Conservation (phyloP, 805 yeast genomes). For the Teunomyces kruisii region DNA sequence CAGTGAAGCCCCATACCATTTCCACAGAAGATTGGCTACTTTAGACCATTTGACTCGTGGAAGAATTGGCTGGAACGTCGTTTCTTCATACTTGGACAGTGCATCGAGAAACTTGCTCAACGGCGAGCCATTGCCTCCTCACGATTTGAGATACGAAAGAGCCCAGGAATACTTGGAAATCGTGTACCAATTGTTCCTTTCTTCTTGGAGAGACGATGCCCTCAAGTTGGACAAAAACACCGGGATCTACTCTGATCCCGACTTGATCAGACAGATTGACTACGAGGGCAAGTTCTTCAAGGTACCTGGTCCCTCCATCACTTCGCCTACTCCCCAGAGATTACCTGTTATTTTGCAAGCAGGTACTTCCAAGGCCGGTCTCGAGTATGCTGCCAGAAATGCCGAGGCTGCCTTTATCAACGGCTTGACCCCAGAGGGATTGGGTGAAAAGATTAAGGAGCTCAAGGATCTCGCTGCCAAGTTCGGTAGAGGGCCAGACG, state of each 20-base stretch:
- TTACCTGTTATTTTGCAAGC: conserved; percentile 47
- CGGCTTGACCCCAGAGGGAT: conserved; percentile 29
- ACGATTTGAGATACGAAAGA: conserved; percentile 39
- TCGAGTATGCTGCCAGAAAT: conserved; percentile 41
- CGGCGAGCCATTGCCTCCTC: conserved; percentile 35
- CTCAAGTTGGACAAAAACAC: conserved; percentile 23
- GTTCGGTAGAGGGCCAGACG: conserved; percentile 34
- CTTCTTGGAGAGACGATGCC: conserved; percentile 48
- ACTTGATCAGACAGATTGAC: conserved; percentile 39
- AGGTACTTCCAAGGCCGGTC: conserved; percentile 42
- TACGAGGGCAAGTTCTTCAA: conserved; percentile 41
- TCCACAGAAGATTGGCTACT: conserved; percentile 45
- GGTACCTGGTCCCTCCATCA: conserved; percentile 44
- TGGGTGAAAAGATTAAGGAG: conserved; percentile 26
- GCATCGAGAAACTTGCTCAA: conserved; percentile 42
- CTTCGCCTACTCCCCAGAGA: conserved; percentile 45
- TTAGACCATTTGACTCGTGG: conserved; percentile 44
- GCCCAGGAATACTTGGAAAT: conserved; percentile 43
- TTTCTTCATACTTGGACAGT: conserved; percentile 42
- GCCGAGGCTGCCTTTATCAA: conserved; percentile 45
- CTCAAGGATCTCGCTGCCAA: conserved; percentile 33
- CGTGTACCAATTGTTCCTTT: conserved; percentile 37
- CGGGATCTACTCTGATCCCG: conserved; percentile 39
- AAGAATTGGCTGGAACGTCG: conserved; percentile 50
- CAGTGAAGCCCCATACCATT: conserved; percentile 42